A percentile compares a stretch with the other conserved stretches of the same genome.
These are phyloP conservation scores for Chlamydomonas eustigma DNA, from an alignment of 139 green algal genomes.

Conservation along the genomic window DNA sequence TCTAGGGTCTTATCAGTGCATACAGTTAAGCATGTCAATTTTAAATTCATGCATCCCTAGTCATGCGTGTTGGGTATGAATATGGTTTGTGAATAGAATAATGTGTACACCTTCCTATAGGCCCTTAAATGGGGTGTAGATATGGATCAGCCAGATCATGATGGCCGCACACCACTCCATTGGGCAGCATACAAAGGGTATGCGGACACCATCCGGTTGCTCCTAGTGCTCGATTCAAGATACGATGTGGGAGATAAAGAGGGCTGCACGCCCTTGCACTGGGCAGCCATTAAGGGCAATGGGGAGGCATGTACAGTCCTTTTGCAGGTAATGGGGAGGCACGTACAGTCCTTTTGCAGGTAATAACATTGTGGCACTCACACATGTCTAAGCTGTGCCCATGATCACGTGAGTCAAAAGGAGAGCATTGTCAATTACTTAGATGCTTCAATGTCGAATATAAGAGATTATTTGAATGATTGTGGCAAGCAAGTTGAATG, in stretches of 20 bases:
- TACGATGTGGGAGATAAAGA: constrained; percentile 67
- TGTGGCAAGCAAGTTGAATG: too few species aligned
- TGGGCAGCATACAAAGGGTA: constrained; percentile 93
- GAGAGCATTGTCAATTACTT: too few species aligned
- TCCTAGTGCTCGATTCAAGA: constrained; percentile 80
- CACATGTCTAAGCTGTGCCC: too few species aligned
- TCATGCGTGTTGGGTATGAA: too few species aligned
- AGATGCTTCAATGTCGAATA: too few species aligned
- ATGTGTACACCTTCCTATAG: neutral
- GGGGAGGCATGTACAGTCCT: constrained; percentile 85
- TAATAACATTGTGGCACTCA: too few species aligned
- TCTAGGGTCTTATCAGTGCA: neutral
- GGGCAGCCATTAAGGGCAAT: constrained; percentile 92
- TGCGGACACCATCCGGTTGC: constrained; percentile 78
- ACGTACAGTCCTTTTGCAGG: constrained; percentile 84
- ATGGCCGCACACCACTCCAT: constrained; percentile 74
- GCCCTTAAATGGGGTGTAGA: constrained; percentile 81
- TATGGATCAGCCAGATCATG: constrained; percentile 69
- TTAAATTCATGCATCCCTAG: neutral
- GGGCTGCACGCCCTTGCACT: constrained; percentile 94
- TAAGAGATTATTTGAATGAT: too few species aligned
- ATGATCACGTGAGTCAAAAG: too few species aligned
- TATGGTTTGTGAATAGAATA: neutral
- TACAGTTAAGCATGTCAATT: neutral
- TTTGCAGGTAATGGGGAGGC: constrained; percentile 88